Evolutionary conservation across 78 protist species (phyloP), one percentile per base, ranked within the genome.

Genomic region (Speleostelium caveatum): DNA sequence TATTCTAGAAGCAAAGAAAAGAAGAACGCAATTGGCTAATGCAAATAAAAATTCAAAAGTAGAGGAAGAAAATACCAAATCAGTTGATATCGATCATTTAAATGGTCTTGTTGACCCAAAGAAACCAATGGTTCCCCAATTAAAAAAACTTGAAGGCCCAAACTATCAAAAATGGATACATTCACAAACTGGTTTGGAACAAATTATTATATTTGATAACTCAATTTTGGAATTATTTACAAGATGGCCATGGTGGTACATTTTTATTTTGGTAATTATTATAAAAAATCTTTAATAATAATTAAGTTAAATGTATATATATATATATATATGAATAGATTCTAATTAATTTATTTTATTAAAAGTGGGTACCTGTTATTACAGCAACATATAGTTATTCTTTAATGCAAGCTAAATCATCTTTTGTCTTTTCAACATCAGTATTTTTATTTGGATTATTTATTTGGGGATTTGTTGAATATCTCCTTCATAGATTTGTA

Each of bases 231-330:
- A 88, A 39, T 53, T 72, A 60, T 78, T 88, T 22, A 78, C 94
- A 4, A 66, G 94, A 49, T 88, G 87, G 86, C 94, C 94, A 66
- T 88, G 94, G 94, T 88, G 94, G 94, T 88, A 88, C n/a, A 88
- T 88, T 32, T 73, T 88, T 35, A 42, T 73, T 32, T 61, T 88
- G 5, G 93, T 87, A 72, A 32, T 83, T 86, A 0, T 10, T 0
- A n/a, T 12, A 19, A 63, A 12, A n/a, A n/a, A n/a, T n/a, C n/a
- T n/a, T n/a, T n/a, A n/a, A n/a, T n/a, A n/a, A n/a, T n/a, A n/a
- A n/a, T n/a, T n/a, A n/a, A n/a, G n/a, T n/a, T n/a, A n/a, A n/a
- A n/a, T n/a, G n/a, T n/a, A 39, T 32, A 4, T 14, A 28, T 14
- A 4, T 32, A 30, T 32, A 3, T 30, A 28, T 56, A 4, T 4